These are phyloP conservation scores for Rhodotorula taiwanensis DNA, from an alignment of 768 basidiomycete species.

Conservation along the genomic window DNA sequence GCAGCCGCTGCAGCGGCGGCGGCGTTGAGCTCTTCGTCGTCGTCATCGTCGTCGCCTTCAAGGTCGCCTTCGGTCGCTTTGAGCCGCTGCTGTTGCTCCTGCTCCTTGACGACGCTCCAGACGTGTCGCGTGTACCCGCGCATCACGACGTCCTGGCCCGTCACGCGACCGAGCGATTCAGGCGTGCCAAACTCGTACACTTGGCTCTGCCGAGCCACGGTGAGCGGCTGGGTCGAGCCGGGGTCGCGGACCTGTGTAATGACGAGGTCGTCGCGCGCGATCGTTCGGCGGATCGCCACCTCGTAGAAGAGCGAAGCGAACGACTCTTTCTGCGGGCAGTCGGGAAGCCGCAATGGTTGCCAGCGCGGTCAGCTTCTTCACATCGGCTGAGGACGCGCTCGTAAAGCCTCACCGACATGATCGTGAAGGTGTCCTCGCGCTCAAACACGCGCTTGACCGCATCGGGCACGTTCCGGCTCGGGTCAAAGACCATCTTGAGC, in stretches of 20 bases:
- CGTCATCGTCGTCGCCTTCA: neutral
- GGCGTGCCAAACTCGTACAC: slow-evolving; percentile 32
- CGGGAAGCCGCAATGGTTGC: neutral
- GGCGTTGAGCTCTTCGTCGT: neutral
- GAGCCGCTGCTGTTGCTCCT: neutral
- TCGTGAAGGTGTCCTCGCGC: slow-evolving; percentile 9
- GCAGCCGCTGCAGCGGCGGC: neutral
- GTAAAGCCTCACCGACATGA: neutral
- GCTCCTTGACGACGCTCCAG: slow-evolving; percentile 4
- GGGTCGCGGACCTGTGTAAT: neutral
- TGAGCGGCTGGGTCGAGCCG: neutral
- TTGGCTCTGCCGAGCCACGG: neutral
- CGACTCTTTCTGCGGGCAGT: slow-evolving; percentile 9
- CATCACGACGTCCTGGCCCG: neutral
- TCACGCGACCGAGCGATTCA: neutral
- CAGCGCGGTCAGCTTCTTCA: neutral
- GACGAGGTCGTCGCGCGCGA: slow-evolving; percentile 10
- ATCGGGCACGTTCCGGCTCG: slow-evolving; percentile 2
- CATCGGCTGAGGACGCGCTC: neutral
- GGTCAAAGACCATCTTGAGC: slow-evolving; percentile 15
- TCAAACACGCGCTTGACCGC: slow-evolving; percentile 10
- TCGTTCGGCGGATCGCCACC: slow-evolving; percentile 1
- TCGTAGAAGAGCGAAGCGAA: slow-evolving; percentile 19
- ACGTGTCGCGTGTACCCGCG: slow-evolving; percentile 2
- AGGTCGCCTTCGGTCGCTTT: neutral